A percentile compares a stretch with the other conserved stretches of the same genome.
Conservation (phyloP, 495 filamentous ascomycete species). For the Talaromyces nanjingensis region DNA sequence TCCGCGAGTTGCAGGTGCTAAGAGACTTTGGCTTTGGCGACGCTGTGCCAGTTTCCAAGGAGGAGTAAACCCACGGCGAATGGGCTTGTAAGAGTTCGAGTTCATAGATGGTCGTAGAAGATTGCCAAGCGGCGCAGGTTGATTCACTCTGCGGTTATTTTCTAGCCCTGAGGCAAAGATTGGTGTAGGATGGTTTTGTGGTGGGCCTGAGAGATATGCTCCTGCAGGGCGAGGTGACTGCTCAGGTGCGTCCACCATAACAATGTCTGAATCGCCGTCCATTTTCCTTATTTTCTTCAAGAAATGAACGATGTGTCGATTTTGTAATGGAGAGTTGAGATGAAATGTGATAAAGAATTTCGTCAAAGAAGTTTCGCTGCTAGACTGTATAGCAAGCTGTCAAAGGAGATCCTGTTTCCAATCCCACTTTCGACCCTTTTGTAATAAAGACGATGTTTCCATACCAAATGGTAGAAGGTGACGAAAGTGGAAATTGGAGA, state of each 20-base stretch:
- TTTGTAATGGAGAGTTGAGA: background rate
- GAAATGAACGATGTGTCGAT: background rate
- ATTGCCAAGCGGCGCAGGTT: background rate
- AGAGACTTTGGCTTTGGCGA: background rate
- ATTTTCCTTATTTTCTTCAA: constrained; percentile 6
- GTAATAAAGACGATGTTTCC: background rate
- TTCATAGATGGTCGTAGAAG: background rate
- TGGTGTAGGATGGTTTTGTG: background rate
- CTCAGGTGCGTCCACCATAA: background rate
- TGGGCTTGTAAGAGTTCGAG: background rate
- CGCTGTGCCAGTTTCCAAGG: background rate
- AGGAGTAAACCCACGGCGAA: background rate
- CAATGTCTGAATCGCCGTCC: background rate
- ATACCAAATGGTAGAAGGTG: background rate
- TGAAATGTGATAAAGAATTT: background rate
- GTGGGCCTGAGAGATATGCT: background rate
- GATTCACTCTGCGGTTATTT: background rate
- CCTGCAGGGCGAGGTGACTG: background rate
- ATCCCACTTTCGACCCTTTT: background rate
- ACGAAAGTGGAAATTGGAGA: background rate
- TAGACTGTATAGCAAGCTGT: background rate
- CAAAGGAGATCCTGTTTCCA: background rate
- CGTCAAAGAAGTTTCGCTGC: background rate
- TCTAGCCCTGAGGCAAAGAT: background rate
- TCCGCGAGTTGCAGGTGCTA: background rate